Conservation (phyloP, 495 filamentous ascomycete species). For the Darksidea phi region DNA sequence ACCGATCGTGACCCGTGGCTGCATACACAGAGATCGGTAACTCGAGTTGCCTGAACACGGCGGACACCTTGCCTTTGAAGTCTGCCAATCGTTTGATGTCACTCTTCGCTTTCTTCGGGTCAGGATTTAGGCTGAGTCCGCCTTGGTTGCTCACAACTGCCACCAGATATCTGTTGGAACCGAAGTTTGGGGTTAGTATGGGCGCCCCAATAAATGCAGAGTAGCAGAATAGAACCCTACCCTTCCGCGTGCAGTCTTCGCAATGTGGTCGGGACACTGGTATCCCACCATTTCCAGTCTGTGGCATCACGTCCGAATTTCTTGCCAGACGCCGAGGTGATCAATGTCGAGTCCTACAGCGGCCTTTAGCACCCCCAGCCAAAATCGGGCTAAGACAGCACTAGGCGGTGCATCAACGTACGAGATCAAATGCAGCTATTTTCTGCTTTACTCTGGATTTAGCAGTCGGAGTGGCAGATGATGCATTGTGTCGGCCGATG, state of each 20-base stretch:
- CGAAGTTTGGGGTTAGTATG: conserved; percentile 7
- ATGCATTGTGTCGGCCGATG: conserved; percentile 63
- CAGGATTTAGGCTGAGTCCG: conserved; percentile 69
- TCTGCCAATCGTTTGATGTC: conserved; percentile 62
- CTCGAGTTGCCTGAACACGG: conserved; percentile 68
- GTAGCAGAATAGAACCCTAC: conserved; percentile 44
- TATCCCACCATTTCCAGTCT: conserved; percentile 97
- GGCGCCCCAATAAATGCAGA: conserved; percentile 8
- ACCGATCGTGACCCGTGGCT: conserved; percentile 74
- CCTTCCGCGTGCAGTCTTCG: conserved; percentile 67
- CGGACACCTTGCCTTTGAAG: conserved; percentile 75
- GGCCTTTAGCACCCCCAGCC: conserved; percentile 15
- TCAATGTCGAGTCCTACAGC: conserved; percentile 79
- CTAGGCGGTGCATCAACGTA: conserved; percentile 45
- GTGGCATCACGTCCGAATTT: conserved; percentile 64
- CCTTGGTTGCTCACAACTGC: conserved; percentile 87
- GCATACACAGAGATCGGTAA: conserved; percentile 81
- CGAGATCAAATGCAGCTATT: conserved; percentile 89
- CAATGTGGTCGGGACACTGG: conserved; percentile 63
- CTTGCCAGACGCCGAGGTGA: conserved; percentile 76
- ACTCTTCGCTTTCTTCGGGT: conserved; percentile 65
- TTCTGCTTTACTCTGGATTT: conserved; percentile 46
- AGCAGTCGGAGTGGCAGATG: conserved; percentile 41
- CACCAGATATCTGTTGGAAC: conserved; percentile 63
- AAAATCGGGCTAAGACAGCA: conserved; percentile 10